Evolutionary conservation across 352 stramenopile genomes (phyloP).

Genomic region (Phytophthora ramorum): DNA sequence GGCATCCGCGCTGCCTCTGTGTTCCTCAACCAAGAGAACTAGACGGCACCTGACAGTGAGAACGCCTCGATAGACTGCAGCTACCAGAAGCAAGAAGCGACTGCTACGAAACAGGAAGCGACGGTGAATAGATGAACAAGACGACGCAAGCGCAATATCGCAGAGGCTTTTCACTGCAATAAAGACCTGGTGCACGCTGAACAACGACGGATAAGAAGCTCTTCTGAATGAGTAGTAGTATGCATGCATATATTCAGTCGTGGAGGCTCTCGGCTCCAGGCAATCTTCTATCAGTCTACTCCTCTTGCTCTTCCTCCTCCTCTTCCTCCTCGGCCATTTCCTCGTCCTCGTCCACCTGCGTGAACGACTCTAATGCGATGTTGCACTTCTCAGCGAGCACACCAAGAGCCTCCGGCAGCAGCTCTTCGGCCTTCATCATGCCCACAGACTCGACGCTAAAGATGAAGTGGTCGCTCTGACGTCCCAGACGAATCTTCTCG

Average conservation of each 20-base stretch:
- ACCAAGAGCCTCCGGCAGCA: constrained; percentile 79
- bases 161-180: constrained; percentile 1
- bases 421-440: constrained; percentile 88
- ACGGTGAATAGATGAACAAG: constrained; percentile 11
- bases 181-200: background rate
- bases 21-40: constrained; percentile 71
- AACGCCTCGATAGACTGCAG: constrained; percentile 7
- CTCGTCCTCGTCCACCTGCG: constrained; percentile 60
- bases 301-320: constrained; percentile 56
- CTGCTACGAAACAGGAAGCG: background rate
- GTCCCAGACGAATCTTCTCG: constrained; percentile 90
- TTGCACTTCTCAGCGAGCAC: constrained; percentile 88
- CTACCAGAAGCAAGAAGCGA: constrained; percentile 12
- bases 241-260: constrained; percentile 44
- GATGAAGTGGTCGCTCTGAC: constrained; percentile 97
- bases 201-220: background rate
- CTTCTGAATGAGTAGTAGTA: constrained; percentile 10
- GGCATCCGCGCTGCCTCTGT: constrained; percentile 78
- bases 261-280: constrained; percentile 20
- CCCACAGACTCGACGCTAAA: constrained; percentile 90
- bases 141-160: constrained; percentile 9
- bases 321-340: constrained; percentile 52
- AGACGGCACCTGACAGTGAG: constrained; percentile 7
- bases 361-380: constrained; percentile 83
- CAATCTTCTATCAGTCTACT: constrained; percentile 53